Evolutionary conservation across 352 stramenopile genomes (phyloP).

Genomic region (Phytophthora sansomeana): DNA sequence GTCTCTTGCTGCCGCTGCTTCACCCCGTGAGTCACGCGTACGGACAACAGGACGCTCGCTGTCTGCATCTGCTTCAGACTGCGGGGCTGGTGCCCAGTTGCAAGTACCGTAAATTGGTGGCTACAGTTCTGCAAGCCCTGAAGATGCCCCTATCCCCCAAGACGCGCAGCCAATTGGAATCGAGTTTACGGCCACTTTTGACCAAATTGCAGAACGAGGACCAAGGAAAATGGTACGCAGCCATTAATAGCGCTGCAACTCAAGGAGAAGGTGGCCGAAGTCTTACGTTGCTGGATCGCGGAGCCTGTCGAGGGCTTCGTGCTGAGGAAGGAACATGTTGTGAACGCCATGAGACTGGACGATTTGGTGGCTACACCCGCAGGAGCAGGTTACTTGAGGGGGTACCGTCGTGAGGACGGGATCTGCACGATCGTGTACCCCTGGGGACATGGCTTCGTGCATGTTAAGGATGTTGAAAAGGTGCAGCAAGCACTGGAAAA

Average conservation of each 20-base stretch:
- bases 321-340: conserved; percentile 66
- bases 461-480: conserved; percentile 60
- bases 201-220: conserved; percentile 16
- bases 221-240: conserved; percentile 12
- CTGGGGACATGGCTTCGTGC: conserved; percentile 80
- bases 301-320: conserved; percentile 77
- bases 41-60: conserved; percentile 68
- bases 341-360: too few relatives aligned
- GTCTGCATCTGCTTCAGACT: conserved; percentile 81
- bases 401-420: too few relatives aligned
- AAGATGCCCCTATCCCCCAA: conserved; percentile 51
- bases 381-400: too few relatives aligned
- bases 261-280: conserved; percentile 75
- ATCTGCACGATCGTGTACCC: too few relatives aligned
- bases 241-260: conserved; percentile 62
- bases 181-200: conserved; percentile 39
- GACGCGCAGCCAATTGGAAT: conserved; percentile 43
- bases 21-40: conserved; percentile 56
- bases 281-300: conserved; percentile 74
- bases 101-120: conserved; percentile 57
- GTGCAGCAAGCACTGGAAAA: conserved; percentile 44
- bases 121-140: conserved; percentile 57
- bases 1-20: conserved; percentile 64
- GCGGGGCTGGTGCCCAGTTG: conserved; percentile 69
- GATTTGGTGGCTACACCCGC: too few relatives aligned